Evolutionary conservation across 2,329 filamentous ascomycete genomes (phyloP).

Genomic region (Calonectria multiphialidica): DNA sequence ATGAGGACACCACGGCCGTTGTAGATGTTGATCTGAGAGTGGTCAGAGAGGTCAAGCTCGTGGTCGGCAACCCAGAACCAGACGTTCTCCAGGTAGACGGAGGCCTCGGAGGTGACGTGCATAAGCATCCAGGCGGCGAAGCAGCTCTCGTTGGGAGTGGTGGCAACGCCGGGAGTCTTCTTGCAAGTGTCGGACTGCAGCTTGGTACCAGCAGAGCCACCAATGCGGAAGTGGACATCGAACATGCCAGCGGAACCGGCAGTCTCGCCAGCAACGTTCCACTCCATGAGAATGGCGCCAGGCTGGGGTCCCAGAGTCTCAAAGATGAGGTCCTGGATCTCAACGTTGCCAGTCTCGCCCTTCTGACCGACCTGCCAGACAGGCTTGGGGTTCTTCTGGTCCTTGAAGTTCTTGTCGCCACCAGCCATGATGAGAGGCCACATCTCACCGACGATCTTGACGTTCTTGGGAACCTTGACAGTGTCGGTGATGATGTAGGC

Average conservation of each 20-base stretch:
- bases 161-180: conserved; percentile 77
- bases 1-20: conserved; percentile 87
- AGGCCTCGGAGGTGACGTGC: conserved; percentile 72
- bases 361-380: conserved; percentile 86
- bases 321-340: conserved; percentile 90
- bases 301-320: conserved; percentile 86
- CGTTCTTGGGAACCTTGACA: conserved; percentile 79
- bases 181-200: conserved; percentile 84
- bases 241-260: conserved; percentile 85
- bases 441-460: conserved; percentile 91
- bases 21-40: conserved; percentile 87
- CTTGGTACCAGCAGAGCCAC: conserved; percentile 85
- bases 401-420: conserved; percentile 76
- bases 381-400: conserved; percentile 82
- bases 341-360: conserved; percentile 83
- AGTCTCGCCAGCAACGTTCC: conserved; percentile 80
- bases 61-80: conserved; percentile 95
- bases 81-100: conserved; percentile 86
- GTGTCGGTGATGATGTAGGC: conserved; percentile 79
- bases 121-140: conserved; percentile 79
- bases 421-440: conserved; percentile 91
- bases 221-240: conserved; percentile 96
- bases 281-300: conserved; percentile 91
- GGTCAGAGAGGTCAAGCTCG: conserved; percentile 81
- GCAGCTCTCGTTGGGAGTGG: conserved; percentile 74